These are phyloP conservation scores for Triangularia setosa DNA, from an alignment of 2,329 filamentous ascomycete genomes.

Conservation along the genomic window DNA sequence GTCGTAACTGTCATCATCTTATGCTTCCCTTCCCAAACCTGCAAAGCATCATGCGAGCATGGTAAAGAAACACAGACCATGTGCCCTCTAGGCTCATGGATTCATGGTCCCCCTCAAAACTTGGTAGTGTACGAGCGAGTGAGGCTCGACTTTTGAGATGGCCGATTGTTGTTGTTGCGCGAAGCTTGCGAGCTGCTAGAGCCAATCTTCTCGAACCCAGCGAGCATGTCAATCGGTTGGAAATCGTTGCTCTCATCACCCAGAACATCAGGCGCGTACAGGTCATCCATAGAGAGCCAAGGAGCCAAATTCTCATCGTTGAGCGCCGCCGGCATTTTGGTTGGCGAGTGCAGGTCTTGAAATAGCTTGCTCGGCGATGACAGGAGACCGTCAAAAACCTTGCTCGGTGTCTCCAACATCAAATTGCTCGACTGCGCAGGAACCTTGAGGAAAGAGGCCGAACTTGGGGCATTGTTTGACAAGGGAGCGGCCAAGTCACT, in stretches of 20 bases:
- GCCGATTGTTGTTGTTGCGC: conserved; percentile 19
- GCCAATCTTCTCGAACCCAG: conserved; percentile 74
- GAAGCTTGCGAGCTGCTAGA: conserved; percentile 33
- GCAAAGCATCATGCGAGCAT: neutral
- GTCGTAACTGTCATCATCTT: conserved; percentile 16
- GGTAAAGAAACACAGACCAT: conserved; percentile 5
- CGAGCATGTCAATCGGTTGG: conserved; percentile 65
- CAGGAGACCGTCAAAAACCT: conserved; percentile 50
- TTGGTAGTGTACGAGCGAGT: conserved; percentile 36
- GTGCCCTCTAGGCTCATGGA: neutral
- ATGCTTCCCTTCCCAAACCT: neutral
- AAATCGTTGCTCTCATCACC: conserved; percentile 53
- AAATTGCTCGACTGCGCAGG: conserved; percentile 37
- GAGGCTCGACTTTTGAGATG: conserved; percentile 34
- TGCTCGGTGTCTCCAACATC: conserved; percentile 54
- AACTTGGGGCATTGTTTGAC: conserved; percentile 48
- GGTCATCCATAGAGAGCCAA: conserved; percentile 45
- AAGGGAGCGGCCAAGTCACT: conserved; percentile 51
- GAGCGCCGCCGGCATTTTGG: conserved; percentile 33
- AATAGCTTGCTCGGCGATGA: conserved; percentile 56
- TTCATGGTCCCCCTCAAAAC: conserved; percentile 16
- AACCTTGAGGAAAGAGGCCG: conserved; percentile 48
- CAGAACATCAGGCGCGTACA: conserved; percentile 52
- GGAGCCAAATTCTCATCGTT: conserved; percentile 40
- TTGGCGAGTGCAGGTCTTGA: conserved; percentile 37